Conservation (phyloP, 495 filamentous ascomycete genomes). For the Aspergillus bertholletiae region DNA sequence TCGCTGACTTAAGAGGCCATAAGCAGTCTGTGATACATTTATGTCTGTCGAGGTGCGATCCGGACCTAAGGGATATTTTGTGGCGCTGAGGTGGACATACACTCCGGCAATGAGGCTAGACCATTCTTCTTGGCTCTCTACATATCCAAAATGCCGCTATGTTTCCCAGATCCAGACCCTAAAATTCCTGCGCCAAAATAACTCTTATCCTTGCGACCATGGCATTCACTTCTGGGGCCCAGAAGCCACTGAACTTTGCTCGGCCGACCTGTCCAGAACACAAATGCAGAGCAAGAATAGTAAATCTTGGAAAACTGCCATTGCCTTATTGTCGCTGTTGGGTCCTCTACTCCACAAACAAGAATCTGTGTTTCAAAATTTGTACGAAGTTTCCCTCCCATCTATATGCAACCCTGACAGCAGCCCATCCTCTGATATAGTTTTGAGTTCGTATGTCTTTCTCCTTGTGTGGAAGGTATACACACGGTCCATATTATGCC, state of each 20-base stretch:
- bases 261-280: background rate
- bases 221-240: background rate
- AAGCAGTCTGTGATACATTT: background rate
- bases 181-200: background rate
- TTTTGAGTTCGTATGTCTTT: too few relatives aligned
- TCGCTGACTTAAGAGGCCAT: background rate
- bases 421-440: too few relatives aligned
- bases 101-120: background rate
- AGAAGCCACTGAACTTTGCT: background rate
- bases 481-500: too few relatives aligned
- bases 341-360: background rate
- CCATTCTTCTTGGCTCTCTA: background rate
- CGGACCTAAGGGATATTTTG: background rate
- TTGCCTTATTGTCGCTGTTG: background rate
- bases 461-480: too few relatives aligned
- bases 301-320: background rate
- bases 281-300: background rate
- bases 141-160: background rate
- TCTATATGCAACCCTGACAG: too few relatives aligned
- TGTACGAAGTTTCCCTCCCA: too few relatives aligned
- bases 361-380: background rate
- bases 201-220: background rate
- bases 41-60: background rate
- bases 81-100: background rate
- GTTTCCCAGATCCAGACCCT: background rate